Conservation (phyloP, 2,329 filamentous ascomycete genomes). For the Dactylella cylindrospora region DNA sequence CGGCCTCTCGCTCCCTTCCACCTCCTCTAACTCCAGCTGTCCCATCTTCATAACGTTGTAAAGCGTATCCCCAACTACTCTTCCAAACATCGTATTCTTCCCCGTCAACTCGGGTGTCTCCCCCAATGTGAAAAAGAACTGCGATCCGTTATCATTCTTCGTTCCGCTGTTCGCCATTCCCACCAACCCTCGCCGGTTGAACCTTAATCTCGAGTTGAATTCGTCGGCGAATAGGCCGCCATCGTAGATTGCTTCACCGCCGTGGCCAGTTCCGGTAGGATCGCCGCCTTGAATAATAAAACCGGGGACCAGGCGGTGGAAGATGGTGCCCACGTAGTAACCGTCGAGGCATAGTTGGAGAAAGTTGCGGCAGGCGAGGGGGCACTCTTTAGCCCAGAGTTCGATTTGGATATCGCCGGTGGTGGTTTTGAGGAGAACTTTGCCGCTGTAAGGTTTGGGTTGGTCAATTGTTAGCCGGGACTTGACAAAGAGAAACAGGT, state of each 20-base stretch:
- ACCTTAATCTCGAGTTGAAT: slow-evolving; percentile 87
- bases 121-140: slow-evolving; percentile 90
- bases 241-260: slow-evolving; percentile 89
- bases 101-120: slow-evolving; percentile 81
- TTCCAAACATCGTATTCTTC: slow-evolving; percentile 90
- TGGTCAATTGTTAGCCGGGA: background rate
- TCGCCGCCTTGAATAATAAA: slow-evolving; percentile 96
- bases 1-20: slow-evolving; percentile 76
- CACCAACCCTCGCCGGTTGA: slow-evolving; percentile 83
- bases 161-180: slow-evolving; percentile 92
- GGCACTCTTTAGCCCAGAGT: slow-evolving; percentile 92
- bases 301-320: slow-evolving; percentile 86
- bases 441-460: slow-evolving; percentile 63
- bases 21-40: slow-evolving; percentile 71
- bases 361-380: slow-evolving; percentile 90
- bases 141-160: slow-evolving; percentile 81
- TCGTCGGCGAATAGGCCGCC: slow-evolving; percentile 82
- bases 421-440: slow-evolving; percentile 86
- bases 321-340: slow-evolving; percentile 91
- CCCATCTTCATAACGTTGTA: slow-evolving; percentile 95
- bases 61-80: slow-evolving; percentile 89
- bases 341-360: slow-evolving; percentile 91
- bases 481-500: too few relatives aligned
- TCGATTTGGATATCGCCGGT: slow-evolving; percentile 86
- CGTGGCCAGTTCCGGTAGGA: slow-evolving; percentile 86